phyloP scores from a whole-genome alignment of 768 basidiomycete species.

The Russula sp. region DNA sequence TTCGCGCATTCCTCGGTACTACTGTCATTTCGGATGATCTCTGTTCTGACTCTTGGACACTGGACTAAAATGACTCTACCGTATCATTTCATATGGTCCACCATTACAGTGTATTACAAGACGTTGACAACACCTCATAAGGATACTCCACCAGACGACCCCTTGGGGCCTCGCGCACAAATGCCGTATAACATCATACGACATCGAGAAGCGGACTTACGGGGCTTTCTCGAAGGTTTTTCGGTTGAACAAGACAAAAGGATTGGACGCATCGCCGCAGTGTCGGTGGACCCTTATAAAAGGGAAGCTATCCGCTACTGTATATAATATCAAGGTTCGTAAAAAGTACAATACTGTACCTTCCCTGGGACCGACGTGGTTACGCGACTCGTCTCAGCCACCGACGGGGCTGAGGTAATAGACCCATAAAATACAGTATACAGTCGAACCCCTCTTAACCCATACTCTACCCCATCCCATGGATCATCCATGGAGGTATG shows the following conservation, averaged over 20 bases:
- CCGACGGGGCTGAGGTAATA: not conserved
- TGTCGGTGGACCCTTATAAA: not conserved
- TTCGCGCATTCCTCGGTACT: not conserved
- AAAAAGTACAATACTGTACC: not conserved
- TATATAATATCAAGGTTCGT: not conserved
- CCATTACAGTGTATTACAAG: not conserved
- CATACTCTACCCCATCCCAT: too few species aligned
- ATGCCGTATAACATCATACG: not conserved
- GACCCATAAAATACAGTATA: too few species aligned
- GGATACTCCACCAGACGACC: not conserved
- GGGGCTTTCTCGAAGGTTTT: not conserved
- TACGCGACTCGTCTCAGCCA: not conserved
- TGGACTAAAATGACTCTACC: not conserved
- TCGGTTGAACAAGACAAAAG: not conserved
- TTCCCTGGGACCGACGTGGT: not conserved
- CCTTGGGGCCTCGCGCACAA: not conserved
- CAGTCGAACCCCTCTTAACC: too few species aligned
- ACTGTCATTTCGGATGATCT: not conserved
- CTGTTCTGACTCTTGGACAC: not conserved
- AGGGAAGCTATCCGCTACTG: not conserved
- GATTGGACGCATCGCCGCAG: not conserved
- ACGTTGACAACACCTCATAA: not conserved
- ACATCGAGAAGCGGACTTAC: not conserved
- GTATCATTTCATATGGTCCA: not conserved
- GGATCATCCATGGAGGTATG: too few species aligned